Percentiles rank a stretch among this genome's conserved stretches.
phyloP scores from a whole-genome alignment of 108 stramenopile genomes.

The Heterococcus sp. region DNA sequence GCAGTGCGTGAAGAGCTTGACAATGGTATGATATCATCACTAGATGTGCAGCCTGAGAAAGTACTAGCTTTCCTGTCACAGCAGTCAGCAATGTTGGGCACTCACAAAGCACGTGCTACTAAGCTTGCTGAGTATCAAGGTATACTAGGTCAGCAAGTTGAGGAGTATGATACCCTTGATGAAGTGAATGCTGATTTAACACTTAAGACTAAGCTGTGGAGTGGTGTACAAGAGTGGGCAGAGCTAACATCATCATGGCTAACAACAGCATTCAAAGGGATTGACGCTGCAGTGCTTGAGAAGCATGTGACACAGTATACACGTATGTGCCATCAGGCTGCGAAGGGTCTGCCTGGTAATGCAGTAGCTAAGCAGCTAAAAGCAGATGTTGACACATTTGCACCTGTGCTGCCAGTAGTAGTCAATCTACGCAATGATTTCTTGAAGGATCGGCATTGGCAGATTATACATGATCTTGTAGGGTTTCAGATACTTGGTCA shows the following conservation, averaged over 20 bases:
- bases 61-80: slow-evolving; percentile 49
- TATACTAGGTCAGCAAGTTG: slow-evolving; percentile 45
- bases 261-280: slow-evolving; percentile 42
- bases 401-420: slow-evolving; percentile 62
- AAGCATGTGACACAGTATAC: slow-evolving; percentile 55
- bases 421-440: slow-evolving; percentile 56
- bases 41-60: slow-evolving; percentile 46
- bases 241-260: slow-evolving; percentile 49
- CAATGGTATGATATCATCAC: slow-evolving; percentile 39
- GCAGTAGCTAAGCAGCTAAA: slow-evolving; percentile 61
- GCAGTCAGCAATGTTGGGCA: slow-evolving; percentile 32
- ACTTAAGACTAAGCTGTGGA: slow-evolving; percentile 62
- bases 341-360: slow-evolving; percentile 60
- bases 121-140: slow-evolving; percentile 60
- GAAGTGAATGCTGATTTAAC: slow-evolving; percentile 58
- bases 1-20: slow-evolving; percentile 61
- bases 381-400: slow-evolving; percentile 53
- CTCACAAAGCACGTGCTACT: slow-evolving; percentile 51
- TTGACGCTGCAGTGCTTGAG: slow-evolving; percentile 58
- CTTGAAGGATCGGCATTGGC: slow-evolving; percentile 64
- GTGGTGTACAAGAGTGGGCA: slow-evolving; percentile 59
- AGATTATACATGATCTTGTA: slow-evolving; percentile 58
- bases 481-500: slow-evolving; percentile 60
- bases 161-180: slow-evolving; percentile 62
- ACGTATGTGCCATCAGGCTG: slow-evolving; percentile 47